A percentile compares a stretch with the other conserved stretches of the same genome.
Evolutionary conservation across 805 yeast species (phyloP).

Genomic region (Yarrowia sp.): DNA sequence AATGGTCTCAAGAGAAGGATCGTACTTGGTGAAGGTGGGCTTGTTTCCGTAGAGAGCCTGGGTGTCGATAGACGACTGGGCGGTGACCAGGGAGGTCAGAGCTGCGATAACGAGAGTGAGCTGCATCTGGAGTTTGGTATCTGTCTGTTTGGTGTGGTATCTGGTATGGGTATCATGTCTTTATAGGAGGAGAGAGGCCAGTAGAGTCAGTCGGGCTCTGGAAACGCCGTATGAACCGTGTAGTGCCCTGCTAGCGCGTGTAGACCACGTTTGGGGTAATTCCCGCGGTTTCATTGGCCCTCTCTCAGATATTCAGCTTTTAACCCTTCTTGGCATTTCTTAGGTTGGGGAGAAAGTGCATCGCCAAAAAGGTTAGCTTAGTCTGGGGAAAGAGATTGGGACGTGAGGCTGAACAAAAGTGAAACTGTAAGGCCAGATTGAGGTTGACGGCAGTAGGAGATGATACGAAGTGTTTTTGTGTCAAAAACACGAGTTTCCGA

Average conservation of each 20-base stretch:
- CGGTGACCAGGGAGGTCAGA: slow-evolving; percentile 3
- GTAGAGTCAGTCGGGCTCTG: no score
- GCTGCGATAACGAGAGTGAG: neutral
- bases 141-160: no score
- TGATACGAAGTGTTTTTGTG: no score
- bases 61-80: slow-evolving; percentile 7
- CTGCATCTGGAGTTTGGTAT: neutral
- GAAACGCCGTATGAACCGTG: no score
- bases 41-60: neutral
- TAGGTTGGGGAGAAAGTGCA: neutral
- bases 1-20: slow-evolving; percentile 3
- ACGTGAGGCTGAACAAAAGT: neutral
- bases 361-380: neutral
- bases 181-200: neutral
- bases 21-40: neutral
- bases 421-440: no score
- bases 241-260: no score
- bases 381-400: neutral
- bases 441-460: no score
- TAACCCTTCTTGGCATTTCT: slow-evolving; percentile 2
- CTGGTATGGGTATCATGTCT: neutral
- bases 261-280: neutral
- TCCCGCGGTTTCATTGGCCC: neutral
- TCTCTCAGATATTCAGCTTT: neutral
- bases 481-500: no score